Evolutionary conservation across 1,139 yeast genomes (phyloP).

Genomic region (Scheffersomyces titani): DNA sequence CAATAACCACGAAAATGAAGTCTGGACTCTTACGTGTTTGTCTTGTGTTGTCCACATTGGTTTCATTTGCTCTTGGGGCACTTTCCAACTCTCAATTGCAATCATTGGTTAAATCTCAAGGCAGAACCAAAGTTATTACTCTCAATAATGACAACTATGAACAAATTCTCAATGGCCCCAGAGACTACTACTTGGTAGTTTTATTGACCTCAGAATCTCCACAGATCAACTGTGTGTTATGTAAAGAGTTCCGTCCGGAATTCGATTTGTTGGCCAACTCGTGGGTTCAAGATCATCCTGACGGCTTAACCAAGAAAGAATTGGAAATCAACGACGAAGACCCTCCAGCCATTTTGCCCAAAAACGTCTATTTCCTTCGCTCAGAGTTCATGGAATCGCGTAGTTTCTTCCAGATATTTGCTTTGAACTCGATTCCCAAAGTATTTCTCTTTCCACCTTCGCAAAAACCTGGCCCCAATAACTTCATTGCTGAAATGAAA

Average conservation of each 20-base stretch:
- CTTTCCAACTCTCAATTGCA: slow-evolving; percentile 30
- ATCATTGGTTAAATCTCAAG: slow-evolving; percentile 18
- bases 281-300: slow-evolving; percentile 52
- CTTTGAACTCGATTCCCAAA: slow-evolving; percentile 78
- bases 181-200: slow-evolving; percentile 68
- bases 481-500: slow-evolving; percentile 36
- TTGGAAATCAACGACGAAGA: slow-evolving; percentile 31
- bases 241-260: slow-evolving; percentile 71
- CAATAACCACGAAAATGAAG: slow-evolving; percentile 5
- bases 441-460: slow-evolving; percentile 66
- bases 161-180: slow-evolving; percentile 60
- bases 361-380: slow-evolving; percentile 63
- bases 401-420: slow-evolving; percentile 54
- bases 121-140: slow-evolving; percentile 23
- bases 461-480: slow-evolving; percentile 26
- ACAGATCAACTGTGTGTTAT: slow-evolving; percentile 74
- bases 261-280: slow-evolving; percentile 56
- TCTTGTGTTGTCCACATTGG: slow-evolving; percentile 9
- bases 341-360: slow-evolving; percentile 21
- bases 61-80: slow-evolving; percentile 21
- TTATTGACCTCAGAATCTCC: slow-evolving; percentile 75
- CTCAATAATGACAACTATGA: slow-evolving; percentile 66
- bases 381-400: slow-evolving; percentile 68
- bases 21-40: slow-evolving; percentile 8
- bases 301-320: slow-evolving; percentile 33